Conservation (phyloP, 148 eudicot genomes). For the Silene uniflora region DNA sequence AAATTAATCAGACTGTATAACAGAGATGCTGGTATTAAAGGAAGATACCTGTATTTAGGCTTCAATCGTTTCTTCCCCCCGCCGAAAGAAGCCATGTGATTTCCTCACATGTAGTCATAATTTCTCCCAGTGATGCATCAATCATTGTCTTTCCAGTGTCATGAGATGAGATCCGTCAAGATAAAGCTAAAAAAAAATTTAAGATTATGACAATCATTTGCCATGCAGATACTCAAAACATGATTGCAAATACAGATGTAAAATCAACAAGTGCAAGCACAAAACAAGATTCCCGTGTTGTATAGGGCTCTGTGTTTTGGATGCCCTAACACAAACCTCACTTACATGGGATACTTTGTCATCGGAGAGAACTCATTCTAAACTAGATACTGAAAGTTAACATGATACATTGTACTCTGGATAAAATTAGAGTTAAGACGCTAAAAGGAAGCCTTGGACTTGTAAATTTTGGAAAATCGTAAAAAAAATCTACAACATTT, state of each 20-base stretch:
- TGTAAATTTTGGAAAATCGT: background rate
- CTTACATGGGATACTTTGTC: slow-evolving; percentile 7
- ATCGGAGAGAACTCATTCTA: background rate
- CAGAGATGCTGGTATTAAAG: background rate
- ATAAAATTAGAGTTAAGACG: background rate
- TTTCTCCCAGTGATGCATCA: slow-evolving; percentile 99
- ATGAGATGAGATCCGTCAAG: no score
- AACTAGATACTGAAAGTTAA: background rate
- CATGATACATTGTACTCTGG: no score
- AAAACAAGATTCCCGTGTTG: background rate
- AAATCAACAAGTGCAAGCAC: slow-evolving; percentile 11
- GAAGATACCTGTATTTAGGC: slow-evolving; percentile 80
- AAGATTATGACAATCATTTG: no score
- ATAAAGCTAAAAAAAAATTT: no score
- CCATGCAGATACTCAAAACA: no score
- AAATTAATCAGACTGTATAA: background rate
- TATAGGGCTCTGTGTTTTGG: background rate
- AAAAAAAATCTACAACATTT: background rate
- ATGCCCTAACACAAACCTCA: background rate
- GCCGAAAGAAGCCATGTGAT: slow-evolving; percentile 93
- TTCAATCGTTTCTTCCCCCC: slow-evolving; percentile 94
- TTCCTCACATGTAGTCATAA: slow-evolving; percentile 99
- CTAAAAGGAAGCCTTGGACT: background rate
- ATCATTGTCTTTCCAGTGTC: slow-evolving; percentile 99
- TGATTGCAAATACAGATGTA: background rate